phyloP scores from a whole-genome alignment of 495 filamentous ascomycete species.

The Letharia lupina region DNA sequence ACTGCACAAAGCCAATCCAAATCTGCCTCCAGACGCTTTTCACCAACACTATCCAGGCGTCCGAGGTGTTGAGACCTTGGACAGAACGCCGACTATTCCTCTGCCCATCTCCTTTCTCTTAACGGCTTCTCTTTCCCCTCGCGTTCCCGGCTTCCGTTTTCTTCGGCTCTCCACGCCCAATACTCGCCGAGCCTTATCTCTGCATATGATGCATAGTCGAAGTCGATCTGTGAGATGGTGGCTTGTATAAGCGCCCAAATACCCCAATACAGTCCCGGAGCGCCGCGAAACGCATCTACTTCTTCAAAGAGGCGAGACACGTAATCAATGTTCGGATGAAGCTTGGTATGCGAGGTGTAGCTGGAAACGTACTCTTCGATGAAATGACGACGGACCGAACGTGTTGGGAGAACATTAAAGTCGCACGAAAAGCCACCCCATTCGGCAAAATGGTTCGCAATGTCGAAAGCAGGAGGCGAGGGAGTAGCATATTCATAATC shows the following conservation, averaged over 20 bases:
- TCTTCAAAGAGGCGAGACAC: constrained; percentile 53
- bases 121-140: constrained; percentile 55
- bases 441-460: constrained; percentile 98
- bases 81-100: constrained; percentile 23
- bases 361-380: constrained; percentile 67
- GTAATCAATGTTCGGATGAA: constrained; percentile 13
- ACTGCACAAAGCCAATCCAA: neutral
- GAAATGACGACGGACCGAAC: constrained; percentile 69
- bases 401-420: constrained; percentile 71
- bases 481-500: constrained; percentile 97
- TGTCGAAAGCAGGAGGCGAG: constrained; percentile 92
- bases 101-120: constrained; percentile 78
- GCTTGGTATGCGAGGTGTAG: constrained; percentile 34
- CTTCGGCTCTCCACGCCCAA: constrained; percentile 82
- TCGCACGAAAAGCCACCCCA: constrained; percentile 98
- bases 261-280: constrained; percentile 87
- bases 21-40: neutral
- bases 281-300: constrained; percentile 78
- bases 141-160: constrained; percentile 48
- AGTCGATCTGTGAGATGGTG: constrained; percentile 90
- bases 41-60: neutral
- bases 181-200: constrained; percentile 85
- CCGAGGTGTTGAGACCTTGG: constrained; percentile 16
- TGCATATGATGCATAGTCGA: constrained; percentile 91
- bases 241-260: constrained; percentile 97